Conservation (phyloP, 768 basidiomycete species). For the Dentipellis fragilis region DNA sequence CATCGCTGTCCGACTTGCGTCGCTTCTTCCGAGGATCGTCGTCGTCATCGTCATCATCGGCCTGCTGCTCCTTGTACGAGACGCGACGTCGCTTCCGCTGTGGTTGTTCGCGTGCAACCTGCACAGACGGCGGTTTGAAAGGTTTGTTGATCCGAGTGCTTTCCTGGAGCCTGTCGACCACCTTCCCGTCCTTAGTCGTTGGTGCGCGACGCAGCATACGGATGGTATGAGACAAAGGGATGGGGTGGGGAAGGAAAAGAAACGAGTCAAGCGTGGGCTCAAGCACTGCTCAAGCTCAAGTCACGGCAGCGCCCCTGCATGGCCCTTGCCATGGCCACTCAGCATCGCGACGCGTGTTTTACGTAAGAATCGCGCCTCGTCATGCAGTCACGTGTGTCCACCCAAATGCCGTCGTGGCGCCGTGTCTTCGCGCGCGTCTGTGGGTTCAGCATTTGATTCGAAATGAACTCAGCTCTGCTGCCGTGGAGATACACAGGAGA, state of each 20-base stretch:
- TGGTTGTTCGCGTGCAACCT: constrained; percentile 47
- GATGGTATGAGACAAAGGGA: background rate
- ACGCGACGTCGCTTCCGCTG: constrained; percentile 81
- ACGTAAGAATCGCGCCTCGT: background rate
- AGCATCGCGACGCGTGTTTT: background rate
- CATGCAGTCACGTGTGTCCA: background rate
- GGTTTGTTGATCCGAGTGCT: constrained; percentile 68
- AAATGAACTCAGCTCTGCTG: too few species aligned
- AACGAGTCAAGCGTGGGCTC: background rate
- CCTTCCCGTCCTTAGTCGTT: constrained; percentile 59
- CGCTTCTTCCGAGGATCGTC: constrained; percentile 50
- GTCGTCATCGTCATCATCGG: constrained; percentile 42
- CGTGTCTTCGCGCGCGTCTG: too few species aligned
- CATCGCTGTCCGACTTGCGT: constrained; percentile 48
- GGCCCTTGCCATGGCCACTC: background rate
- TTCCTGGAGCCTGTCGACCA: constrained; percentile 59
- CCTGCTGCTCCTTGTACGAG: constrained; percentile 67
- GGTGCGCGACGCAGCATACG: constrained; percentile 65
- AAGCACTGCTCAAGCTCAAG: background rate
- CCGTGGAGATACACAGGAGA: too few species aligned
- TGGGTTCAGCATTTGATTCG: too few species aligned
- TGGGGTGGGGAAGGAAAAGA: background rate
- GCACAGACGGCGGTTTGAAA: constrained; percentile 62
- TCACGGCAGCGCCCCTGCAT: background rate
- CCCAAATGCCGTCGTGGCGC: too few species aligned